A percentile compares a stretch with the other conserved stretches of the same genome.
phyloP scores from a whole-genome alignment of 202 grass and related monocot species.

The Musa balbisiana region DNA sequence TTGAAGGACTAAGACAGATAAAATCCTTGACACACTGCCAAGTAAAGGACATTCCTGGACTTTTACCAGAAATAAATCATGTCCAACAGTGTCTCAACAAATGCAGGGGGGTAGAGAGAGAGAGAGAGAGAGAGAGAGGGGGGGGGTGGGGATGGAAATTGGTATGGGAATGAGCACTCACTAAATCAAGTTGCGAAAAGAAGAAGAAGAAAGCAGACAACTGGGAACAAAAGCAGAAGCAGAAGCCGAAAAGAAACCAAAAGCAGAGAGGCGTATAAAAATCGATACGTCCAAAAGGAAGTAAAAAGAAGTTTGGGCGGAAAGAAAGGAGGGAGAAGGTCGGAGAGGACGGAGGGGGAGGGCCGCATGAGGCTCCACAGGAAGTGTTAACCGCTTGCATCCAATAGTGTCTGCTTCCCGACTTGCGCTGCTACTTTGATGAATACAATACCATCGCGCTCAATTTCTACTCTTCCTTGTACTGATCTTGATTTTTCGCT shows the following conservation, averaged over 20 bases:
- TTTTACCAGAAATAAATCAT: background rate
- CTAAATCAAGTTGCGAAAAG: background rate
- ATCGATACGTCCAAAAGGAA: background rate
- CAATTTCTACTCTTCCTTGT: background rate
- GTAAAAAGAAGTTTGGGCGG: background rate
- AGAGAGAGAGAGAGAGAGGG: background rate
- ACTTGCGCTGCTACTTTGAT: background rate
- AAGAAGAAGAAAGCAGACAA: background rate
- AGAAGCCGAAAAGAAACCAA: slow-evolving; percentile 8
- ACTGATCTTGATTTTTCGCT: too few species aligned
- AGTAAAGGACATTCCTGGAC: too few species aligned
- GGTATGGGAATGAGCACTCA: background rate
- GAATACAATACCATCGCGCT: background rate
- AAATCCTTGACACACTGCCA: too few species aligned
- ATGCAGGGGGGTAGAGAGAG: background rate
- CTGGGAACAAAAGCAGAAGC: background rate
- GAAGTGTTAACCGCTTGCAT: background rate
- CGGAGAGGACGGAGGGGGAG: background rate
- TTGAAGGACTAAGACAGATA: too few species aligned
- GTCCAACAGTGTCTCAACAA: background rate
- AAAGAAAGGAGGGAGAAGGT: background rate
- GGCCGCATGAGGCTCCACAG: background rate
- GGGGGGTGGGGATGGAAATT: background rate
- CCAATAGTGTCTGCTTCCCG: background rate
- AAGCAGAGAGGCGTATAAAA: slow-evolving; percentile 6